These are phyloP conservation scores for Vinca major DNA, from an alignment of 305 asterid species.

Conservation along the genomic window DNA sequence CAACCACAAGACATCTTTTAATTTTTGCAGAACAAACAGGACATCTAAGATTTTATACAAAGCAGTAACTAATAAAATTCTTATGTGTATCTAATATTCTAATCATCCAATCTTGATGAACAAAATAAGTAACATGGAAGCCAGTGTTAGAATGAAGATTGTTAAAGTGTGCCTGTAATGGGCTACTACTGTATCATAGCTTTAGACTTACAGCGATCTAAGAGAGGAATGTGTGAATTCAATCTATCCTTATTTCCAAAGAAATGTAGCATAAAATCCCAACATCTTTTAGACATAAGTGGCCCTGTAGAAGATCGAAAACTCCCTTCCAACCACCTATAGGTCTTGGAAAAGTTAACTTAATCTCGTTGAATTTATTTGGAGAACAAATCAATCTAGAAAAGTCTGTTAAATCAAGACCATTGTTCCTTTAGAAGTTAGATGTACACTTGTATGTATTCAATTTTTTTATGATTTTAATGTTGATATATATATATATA, in stretches of 20 bases:
- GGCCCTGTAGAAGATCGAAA: background rate
- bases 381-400: background rate
- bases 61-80: background rate
- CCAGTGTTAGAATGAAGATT: background rate
- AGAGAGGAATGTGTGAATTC: background rate
- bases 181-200: background rate
- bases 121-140: background rate
- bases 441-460: no score
- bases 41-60: background rate
- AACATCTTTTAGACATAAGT: background rate
- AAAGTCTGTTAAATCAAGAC: background rate
- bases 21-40: background rate
- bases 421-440: background rate
- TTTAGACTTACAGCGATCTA: background rate
- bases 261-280: background rate
- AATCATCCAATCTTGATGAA: background rate
- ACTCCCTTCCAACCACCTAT: background rate
- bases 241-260: background rate
- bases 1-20: background rate
- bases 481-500: no score
- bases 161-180: background rate
- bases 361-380: no score
- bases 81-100: background rate
- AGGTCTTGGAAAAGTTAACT: background rate
- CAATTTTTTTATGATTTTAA: no score